These are phyloP conservation scores for Fusarium multiceps DNA, from an alignment of 2,329 filamentous ascomycete genomes.

Conservation along the genomic window DNA sequence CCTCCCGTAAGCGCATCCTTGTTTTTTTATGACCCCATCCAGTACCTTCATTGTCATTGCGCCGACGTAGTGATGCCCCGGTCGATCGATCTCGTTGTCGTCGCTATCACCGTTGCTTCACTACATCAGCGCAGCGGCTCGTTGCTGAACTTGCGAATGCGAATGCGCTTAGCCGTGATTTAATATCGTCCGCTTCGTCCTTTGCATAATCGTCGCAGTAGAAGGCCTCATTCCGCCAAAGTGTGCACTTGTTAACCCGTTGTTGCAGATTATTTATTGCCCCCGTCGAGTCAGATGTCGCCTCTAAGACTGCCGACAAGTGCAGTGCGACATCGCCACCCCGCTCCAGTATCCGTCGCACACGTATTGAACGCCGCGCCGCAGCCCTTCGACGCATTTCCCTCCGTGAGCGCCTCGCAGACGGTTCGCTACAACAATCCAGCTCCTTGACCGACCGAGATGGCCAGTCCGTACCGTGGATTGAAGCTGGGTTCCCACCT, in stretches of 20 bases:
- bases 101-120: constrained; percentile 31
- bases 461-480: constrained; percentile 40
- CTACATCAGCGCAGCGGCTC: constrained; percentile 32
- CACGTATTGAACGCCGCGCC: constrained; percentile 49
- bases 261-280: constrained; percentile 58
- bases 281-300: constrained; percentile 58
- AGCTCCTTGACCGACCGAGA: constrained; percentile 16
- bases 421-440: constrained; percentile 17
- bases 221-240: constrained; percentile 14
- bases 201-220: constrained; percentile 25
- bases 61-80: constrained; percentile 39
- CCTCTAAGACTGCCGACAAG: constrained; percentile 51
- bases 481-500: constrained; percentile 27
- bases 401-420: constrained; percentile 40
- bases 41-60: constrained; percentile 30
- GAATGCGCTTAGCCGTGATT: constrained; percentile 28
- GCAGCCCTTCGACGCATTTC: constrained; percentile 47
- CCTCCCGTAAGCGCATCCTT: constrained; percentile 58
- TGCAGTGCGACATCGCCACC: constrained; percentile 45
- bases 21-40: constrained; percentile 27
- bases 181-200: constrained; percentile 18
- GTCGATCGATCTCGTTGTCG: constrained; percentile 32
- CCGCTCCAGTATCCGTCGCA: constrained; percentile 57
- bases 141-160: constrained; percentile 20
- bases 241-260: constrained; percentile 31